These are phyloP conservation scores for Podaxis sp. DNA, from an alignment of 768 basidiomycete genomes.

Conservation along the genomic window DNA sequence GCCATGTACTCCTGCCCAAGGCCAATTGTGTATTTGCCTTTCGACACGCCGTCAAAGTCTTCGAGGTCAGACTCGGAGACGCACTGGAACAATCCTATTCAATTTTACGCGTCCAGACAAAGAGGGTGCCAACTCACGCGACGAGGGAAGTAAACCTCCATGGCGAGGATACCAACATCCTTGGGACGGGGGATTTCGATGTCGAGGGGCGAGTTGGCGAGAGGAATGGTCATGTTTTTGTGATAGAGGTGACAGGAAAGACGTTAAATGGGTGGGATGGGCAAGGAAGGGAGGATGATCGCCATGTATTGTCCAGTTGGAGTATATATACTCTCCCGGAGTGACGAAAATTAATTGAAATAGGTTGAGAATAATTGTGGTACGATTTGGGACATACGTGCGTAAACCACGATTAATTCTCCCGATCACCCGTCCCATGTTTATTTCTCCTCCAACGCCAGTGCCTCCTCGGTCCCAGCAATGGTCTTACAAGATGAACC, in stretches of 20 bases:
- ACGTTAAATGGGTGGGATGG: slow-evolving; percentile 17
- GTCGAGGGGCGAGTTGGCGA: slow-evolving; percentile 31
- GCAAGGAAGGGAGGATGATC: slow-evolving; percentile 15
- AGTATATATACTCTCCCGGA: slow-evolving; percentile 34
- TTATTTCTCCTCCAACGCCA: background rate
- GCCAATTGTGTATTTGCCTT: slow-evolving; percentile 99
- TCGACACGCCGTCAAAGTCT: slow-evolving; percentile 87
- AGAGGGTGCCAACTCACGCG: slow-evolving; percentile 50
- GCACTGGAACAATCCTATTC: slow-evolving; percentile 50
- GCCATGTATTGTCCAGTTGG: slow-evolving; percentile 7
- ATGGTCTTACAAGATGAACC: background rate
- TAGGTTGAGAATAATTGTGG: slow-evolving; percentile 38
- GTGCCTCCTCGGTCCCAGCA: background rate
- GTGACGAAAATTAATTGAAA: slow-evolving; percentile 35
- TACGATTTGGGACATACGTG: slow-evolving; percentile 34
- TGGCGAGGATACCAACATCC: slow-evolving; percentile 91
- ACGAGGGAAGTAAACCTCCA: slow-evolving; percentile 94
- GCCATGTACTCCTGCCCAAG: slow-evolving; percentile 98
- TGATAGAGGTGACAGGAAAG: slow-evolving; percentile 12
- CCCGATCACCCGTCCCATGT: background rate
- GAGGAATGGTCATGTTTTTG: slow-evolving; percentile 39
- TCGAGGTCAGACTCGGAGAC: slow-evolving; percentile 96
- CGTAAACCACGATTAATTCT: slow-evolving; percentile 17
- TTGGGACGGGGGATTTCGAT: slow-evolving; percentile 64
- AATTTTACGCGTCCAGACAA: slow-evolving; percentile 13